Evolutionary conservation across 345 rosid species (phyloP).

Genomic region (Schrenkiella parvula): DNA sequence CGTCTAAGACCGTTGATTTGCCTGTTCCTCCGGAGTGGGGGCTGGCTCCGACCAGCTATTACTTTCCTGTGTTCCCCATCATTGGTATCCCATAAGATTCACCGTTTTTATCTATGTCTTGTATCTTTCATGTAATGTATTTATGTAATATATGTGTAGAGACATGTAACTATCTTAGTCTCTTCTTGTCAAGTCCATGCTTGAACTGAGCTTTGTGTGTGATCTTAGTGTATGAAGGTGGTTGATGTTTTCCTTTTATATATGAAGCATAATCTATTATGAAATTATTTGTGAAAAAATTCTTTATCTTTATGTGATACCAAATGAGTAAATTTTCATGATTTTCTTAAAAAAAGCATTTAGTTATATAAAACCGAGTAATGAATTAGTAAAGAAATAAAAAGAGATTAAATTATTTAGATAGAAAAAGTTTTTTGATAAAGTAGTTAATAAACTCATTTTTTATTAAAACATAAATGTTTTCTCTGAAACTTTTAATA

Average conservation of each 20-base stretch:
- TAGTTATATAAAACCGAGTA: too few relatives aligned
- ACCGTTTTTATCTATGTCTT: not conserved
- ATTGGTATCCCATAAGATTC: constrained; percentile 68
- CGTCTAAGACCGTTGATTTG: constrained; percentile 68
- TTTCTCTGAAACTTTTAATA: too few relatives aligned
- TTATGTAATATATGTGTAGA: constrained; percentile 1
- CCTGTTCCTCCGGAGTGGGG: constrained; percentile 91
- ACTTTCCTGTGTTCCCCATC: constrained; percentile 74
- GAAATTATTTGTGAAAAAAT: not conserved
- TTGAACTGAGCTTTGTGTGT: constrained; percentile 15
- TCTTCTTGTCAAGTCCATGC: constrained; percentile 2
- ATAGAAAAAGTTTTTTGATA: not conserved
- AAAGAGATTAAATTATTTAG: not conserved
- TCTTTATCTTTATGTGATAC: not conserved
- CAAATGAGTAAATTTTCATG: too few relatives aligned
- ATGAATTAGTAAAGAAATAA: too few relatives aligned
- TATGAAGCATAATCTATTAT: not conserved
- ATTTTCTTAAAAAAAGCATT: too few relatives aligned
- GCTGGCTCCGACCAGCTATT: constrained; percentile 80
- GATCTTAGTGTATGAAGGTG: constrained; percentile 12
- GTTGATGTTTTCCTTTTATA: not conserved
- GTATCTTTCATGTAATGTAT: not conserved
- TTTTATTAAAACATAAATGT: not conserved
- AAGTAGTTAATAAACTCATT: not conserved
- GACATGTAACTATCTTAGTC: constrained; percentile 6